Evolutionary conservation across 2,329 filamentous ascomycete species (phyloP).

Genomic region (Trichoderma afroharzianum): DNA sequence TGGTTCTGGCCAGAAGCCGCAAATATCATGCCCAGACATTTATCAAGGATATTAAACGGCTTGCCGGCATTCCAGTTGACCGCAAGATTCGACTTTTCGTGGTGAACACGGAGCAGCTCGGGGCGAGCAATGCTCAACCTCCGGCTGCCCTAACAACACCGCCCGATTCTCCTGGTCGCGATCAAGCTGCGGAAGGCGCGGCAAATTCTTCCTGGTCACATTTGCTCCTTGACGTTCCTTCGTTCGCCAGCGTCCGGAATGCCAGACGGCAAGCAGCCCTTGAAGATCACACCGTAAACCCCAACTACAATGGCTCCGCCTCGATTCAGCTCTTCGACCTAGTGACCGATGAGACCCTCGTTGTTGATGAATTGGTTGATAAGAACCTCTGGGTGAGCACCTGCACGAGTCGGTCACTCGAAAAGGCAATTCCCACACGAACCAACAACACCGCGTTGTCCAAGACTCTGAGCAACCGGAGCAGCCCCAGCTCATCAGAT

Average conservation of each 20-base stretch:
- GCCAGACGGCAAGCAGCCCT: slow-evolving; percentile 25
- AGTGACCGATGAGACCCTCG: slow-evolving; percentile 67
- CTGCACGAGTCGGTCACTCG: slow-evolving; percentile 34
- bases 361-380: slow-evolving; percentile 76
- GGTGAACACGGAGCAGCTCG: slow-evolving; percentile 45
- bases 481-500: slow-evolving; percentile 57
- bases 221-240: slow-evolving; percentile 46
- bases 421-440: slow-evolving; percentile 36
- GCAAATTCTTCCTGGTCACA: slow-evolving; percentile 37
- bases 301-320: slow-evolving; percentile 72
- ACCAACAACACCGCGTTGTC: slow-evolving; percentile 26
- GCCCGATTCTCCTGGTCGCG: slow-evolving; percentile 38
- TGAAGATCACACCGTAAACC: slow-evolving; percentile 65
- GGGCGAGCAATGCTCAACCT: slow-evolving; percentile 32
- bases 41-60: slow-evolving; percentile 67
- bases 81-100: slow-evolving; percentile 78
- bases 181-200: slow-evolving; percentile 24
- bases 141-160: slow-evolving; percentile 36
- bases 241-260: slow-evolving; percentile 46
- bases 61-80: slow-evolving; percentile 61
- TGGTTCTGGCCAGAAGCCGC: slow-evolving; percentile 67
- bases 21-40: slow-evolving; percentile 70
- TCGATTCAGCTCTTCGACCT: slow-evolving; percentile 65
- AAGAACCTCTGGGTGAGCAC: slow-evolving; percentile 55
- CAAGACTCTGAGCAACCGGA: slow-evolving; percentile 49